Evolutionary conservation across 225 moss, liverwort and hornwort genomes (phyloP).

Genomic region (Asterella californica): DNA sequence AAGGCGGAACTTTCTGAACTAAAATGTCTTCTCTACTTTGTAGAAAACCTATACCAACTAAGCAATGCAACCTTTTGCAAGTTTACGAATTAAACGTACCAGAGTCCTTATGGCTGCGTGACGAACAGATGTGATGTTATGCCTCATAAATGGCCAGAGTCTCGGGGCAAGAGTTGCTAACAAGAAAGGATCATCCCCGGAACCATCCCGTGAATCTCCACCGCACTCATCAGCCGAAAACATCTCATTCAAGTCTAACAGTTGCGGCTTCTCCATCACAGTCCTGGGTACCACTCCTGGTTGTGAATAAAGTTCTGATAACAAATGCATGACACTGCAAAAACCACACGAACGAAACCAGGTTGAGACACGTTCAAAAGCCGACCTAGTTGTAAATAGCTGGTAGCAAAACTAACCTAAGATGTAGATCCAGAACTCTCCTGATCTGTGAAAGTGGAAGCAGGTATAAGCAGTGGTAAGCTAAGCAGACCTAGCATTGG

Average conservation of each 20-base stretch:
- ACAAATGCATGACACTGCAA: slow-evolving; percentile 87
- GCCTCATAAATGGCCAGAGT: slow-evolving; percentile 94
- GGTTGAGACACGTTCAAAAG: neutral
- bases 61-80: neutral
- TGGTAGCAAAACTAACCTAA: no score
- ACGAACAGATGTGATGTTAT: slow-evolving; percentile 85
- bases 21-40: neutral
- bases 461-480: no score
- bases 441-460: no score
- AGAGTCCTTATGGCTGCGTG: slow-evolving; percentile 82
- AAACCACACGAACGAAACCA: slow-evolving; percentile 5
- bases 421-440: no score
- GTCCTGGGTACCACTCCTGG: slow-evolving; percentile 69
- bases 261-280: slow-evolving; percentile 55
- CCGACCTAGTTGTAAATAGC: no score
- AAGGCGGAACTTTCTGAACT: neutral
- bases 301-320: slow-evolving; percentile 86
- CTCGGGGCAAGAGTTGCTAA: slow-evolving; percentile 81
- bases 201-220: slow-evolving; percentile 40
- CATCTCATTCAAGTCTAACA: slow-evolving; percentile 83
- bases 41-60: neutral
- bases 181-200: slow-evolving; percentile 66
- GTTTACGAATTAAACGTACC: slow-evolving; percentile 33
- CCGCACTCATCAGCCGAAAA: slow-evolving; percentile 54
- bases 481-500: no score